A percentile compares a stretch with the other conserved stretches of the same genome.
Conservation (phyloP, 257 asterid species). For the Salvia splendens region DNA sequence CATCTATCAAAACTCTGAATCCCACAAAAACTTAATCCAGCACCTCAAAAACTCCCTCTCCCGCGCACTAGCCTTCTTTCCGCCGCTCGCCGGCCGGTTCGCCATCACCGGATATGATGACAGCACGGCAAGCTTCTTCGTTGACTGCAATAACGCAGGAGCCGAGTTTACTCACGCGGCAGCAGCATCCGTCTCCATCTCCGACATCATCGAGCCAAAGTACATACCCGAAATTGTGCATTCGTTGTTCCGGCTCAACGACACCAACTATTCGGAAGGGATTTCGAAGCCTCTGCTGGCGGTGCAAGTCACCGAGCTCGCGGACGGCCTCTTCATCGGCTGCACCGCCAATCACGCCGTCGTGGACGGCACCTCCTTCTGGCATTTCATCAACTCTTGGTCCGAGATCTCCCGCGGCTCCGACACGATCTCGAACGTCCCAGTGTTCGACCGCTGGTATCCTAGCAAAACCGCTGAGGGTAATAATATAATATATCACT, state of each 20-base stretch:
- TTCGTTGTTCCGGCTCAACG: conserved; percentile 33
- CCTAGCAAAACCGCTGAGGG: neutral
- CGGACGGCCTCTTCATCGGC: conserved; percentile 47
- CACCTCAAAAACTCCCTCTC: conserved; percentile 41
- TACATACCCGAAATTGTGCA: conserved; percentile 32
- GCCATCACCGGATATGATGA: neutral
- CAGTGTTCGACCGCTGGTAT: conserved; percentile 38
- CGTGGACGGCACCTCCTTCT: conserved; percentile 41
- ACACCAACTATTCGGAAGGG: conserved; percentile 17
- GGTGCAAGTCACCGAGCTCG: conserved; percentile 43
- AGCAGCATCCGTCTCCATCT: conserved; percentile 12
- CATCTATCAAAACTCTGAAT: conserved; percentile 5
- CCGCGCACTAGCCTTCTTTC: conserved; percentile 39
- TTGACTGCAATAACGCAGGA: conserved; percentile 45
- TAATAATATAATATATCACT: too few relatives aligned
- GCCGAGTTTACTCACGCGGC: conserved; percentile 34
- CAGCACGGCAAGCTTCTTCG: conserved; percentile 21
- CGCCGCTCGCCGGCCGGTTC: conserved; percentile 46
- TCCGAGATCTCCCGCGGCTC: conserved; percentile 45
- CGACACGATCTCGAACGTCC: conserved; percentile 18
- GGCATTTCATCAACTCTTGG: conserved; percentile 57
- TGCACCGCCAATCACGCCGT: conserved; percentile 41
- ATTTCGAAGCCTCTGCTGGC: conserved; percentile 40
- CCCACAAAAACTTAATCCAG: conserved; percentile 8
- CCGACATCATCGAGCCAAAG: conserved; percentile 26